Conservation (phyloP, 2,329 filamentous ascomycete species). For the Metarhizium robertsii region DNA sequence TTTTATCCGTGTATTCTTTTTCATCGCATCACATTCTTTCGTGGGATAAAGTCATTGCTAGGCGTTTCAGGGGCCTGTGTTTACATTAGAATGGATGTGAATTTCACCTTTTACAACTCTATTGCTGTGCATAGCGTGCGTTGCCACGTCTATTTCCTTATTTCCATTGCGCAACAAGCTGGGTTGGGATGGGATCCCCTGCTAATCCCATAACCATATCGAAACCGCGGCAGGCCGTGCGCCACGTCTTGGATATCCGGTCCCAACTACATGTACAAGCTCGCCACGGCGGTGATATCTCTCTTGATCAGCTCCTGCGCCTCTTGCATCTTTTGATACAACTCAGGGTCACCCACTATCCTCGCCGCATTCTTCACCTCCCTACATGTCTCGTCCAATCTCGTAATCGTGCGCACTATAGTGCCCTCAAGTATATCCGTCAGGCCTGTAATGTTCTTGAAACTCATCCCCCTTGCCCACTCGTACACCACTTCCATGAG, state of each 20-base stretch:
- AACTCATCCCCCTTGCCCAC: slow-evolving; percentile 96
- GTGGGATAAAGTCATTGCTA: slow-evolving; percentile 4
- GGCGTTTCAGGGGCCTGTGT: slow-evolving; percentile 5
- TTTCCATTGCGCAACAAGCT: too few species aligned
- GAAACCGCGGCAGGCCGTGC: background rate
- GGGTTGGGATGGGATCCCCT: too few species aligned
- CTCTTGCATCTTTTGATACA: slow-evolving; percentile 94
- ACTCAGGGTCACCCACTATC: slow-evolving; percentile 84
- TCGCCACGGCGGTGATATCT: slow-evolving; percentile 85
- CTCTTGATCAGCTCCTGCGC: slow-evolving; percentile 97
- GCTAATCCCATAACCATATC: background rate
- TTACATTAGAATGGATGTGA: slow-evolving; percentile 1
- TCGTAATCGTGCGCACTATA: slow-evolving; percentile 88
- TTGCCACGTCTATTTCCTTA: background rate
- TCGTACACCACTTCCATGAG: slow-evolving; percentile 97
- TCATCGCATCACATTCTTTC: background rate
- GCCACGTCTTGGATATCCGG: background rate
- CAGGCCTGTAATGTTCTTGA: slow-evolving; percentile 92
- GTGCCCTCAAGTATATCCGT: slow-evolving; percentile 96
- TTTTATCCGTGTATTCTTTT: background rate
- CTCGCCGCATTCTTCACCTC: slow-evolving; percentile 96
- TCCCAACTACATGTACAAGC: slow-evolving; percentile 64
- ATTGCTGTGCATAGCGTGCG: background rate
- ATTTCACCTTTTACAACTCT: background rate
- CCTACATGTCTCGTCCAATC: slow-evolving; percentile 89